Evolutionary conservation across 2,329 filamentous ascomycete genomes (phyloP), one percentile per base, ranked within the genome.

Genomic region (Trichophyton simii): DNA sequence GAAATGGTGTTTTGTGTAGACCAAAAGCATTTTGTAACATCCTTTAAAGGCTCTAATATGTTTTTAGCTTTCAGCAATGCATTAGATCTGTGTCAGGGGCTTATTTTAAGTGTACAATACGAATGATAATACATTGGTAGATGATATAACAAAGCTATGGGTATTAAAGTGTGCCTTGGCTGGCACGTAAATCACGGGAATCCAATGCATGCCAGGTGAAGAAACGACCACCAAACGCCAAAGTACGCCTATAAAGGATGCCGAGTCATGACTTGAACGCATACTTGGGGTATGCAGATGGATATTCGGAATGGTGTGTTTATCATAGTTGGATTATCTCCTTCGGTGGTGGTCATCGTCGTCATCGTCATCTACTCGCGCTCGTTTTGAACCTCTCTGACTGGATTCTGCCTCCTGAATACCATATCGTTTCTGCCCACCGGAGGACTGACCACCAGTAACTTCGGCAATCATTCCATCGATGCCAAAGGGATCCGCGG

Each of bases 381-480:
- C 87, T 68, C 88, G 83, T 79, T 96, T 96, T 18, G 72, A 73
- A 41, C 72, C 72, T 22, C 73, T 71, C 50, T 71, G 68, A 3
- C 70, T 70, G 1, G 61, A 60, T 46, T 64, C 72, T 8, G 67
- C 72, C 65, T 76, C 74, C 67, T 76, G 73, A 20, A 77, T 76
- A 22, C 75, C 74, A 63, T 76, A 76, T 61, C 75, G 73, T 66
- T 77, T 77, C 68, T 75, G 72, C 55, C 76, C 69, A 66, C 80
- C 77, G 62, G 77, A 80, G 8, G 71, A 69, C 63, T 70, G 72
- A 59, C 78, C 73, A 60, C 78, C 73, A 81, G 79, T 79, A 28
- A 81, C 91, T 73, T 96, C 91, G 41, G 84, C 87, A 72, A 99
- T 84, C 78, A 99, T 95, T 69, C 89, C 88, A 71, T 95, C 91